Evolutionary conservation across 805 yeast species (phyloP).

Genomic region (Nakazawaea siamensis): DNA sequence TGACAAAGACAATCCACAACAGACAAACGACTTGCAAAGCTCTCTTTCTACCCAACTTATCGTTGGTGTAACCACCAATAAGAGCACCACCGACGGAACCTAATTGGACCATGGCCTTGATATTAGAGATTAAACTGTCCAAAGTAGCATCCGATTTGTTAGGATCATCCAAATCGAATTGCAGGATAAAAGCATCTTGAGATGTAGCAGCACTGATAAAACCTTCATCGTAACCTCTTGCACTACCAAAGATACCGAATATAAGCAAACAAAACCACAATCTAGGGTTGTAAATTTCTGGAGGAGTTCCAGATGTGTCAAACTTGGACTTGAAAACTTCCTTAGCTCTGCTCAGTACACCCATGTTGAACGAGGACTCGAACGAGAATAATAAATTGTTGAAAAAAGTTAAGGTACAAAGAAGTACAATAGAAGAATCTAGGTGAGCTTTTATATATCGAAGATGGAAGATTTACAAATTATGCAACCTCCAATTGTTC

Average conservation of each 20-base stretch:
- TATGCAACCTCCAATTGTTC: no score
- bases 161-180: conserved; percentile 36
- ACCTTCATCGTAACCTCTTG: conserved; percentile 55
- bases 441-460: no score
- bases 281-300: conserved; percentile 37
- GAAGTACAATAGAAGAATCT: no score
- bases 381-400: no score
- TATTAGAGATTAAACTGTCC: conserved; percentile 44
- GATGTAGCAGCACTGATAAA: conserved; percentile 35
- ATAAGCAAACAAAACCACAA: conserved; percentile 36
- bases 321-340: conserved; percentile 6
- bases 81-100: conserved; percentile 45
- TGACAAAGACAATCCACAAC: conserved; percentile 35
- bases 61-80: conserved; percentile 38
- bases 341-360: no score
- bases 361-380: no score
- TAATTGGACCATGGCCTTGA: conserved; percentile 50
- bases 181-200: conserved; percentile 30
- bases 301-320: conserved; percentile 21
- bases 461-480: no score
- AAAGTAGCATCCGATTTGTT: conserved; percentile 23
- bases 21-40: conserved; percentile 35
- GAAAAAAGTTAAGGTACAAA: no score
- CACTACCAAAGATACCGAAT: conserved; percentile 48
- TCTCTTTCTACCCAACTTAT: conserved; percentile 42